Conservation (phyloP, 2,329 filamentous ascomycete species). For the Rhexocercosporidium sp. region DNA sequence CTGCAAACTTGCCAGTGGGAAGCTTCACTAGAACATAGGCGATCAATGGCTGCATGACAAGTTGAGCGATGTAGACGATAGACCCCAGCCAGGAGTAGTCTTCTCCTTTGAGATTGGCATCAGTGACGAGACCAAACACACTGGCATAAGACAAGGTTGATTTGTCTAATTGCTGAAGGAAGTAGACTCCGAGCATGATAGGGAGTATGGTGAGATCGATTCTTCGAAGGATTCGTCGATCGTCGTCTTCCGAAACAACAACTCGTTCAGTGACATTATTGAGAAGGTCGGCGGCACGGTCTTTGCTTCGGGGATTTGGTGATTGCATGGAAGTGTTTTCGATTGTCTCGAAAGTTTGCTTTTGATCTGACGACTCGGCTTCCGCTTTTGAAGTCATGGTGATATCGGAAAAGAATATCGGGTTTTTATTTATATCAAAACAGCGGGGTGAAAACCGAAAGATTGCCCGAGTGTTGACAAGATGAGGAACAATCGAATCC, state of each 20-base stretch:
- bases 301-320: conserved; percentile 18
- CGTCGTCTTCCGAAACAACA: conserved; percentile 30
- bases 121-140: conserved; percentile 54
- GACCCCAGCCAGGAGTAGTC: conserved; percentile 67
- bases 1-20: conserved; percentile 60
- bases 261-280: conserved; percentile 23
- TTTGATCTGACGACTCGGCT: conserved; percentile 12
- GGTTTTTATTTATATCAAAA: too few species aligned
- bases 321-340: conserved; percentile 23
- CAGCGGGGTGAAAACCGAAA: too few species aligned
- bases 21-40: conserved; percentile 58
- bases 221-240: conserved; percentile 32
- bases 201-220: conserved; percentile 57
- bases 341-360: conserved; percentile 24
- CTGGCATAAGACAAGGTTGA: conserved; percentile 48
- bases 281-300: conserved; percentile 31
- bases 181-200: conserved; percentile 59
- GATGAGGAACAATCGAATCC: too few species aligned
- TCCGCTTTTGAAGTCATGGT: too few species aligned
- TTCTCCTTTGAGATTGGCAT: conserved; percentile 54
- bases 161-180: conserved; percentile 57
- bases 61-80: conserved; percentile 64
- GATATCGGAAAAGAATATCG: too few species aligned
- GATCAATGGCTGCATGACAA: conserved; percentile 61
- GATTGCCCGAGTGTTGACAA: too few species aligned